Percentiles rank a stretch among this genome's conserved stretches.
Conservation (phyloP, 179 eudicot species). For the Kewa caespitosa region DNA sequence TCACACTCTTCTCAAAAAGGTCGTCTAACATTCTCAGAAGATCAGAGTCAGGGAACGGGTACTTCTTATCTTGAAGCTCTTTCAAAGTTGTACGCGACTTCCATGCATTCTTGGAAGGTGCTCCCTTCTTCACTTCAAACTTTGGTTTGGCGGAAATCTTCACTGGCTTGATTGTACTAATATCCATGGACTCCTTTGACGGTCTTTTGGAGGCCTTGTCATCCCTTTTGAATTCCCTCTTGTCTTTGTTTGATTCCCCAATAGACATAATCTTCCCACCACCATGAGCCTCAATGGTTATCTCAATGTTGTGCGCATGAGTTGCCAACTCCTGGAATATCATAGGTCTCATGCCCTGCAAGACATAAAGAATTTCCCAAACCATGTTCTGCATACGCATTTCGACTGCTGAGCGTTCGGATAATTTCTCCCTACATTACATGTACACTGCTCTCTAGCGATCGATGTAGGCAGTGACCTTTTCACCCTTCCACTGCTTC, state of each 20-base stretch:
- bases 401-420: too few relatives aligned
- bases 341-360: too few relatives aligned
- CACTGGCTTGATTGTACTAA: neutral
- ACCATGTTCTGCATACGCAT: too few relatives aligned
- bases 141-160: neutral
- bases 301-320: too few relatives aligned
- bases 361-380: too few relatives aligned
- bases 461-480: too few relatives aligned
- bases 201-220: neutral
- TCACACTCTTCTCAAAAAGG: neutral
- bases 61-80: constrained; percentile 4
- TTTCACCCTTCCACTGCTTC: too few relatives aligned
- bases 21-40: neutral
- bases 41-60: neutral
- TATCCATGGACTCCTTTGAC: neutral
- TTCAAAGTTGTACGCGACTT: neutral
- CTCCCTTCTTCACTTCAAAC: neutral
- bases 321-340: too few relatives aligned
- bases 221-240: neutral
- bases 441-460: too few relatives aligned
- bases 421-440: too few relatives aligned
- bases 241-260: neutral
- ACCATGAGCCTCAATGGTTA: too few relatives aligned
- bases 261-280: too few relatives aligned
- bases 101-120: neutral